Percentiles rank a stretch among this genome's conserved stretches.
These are phyloP conservation scores for Chaetomium strumarium DNA, from an alignment of 2,329 filamentous ascomycete genomes.

Conservation along the genomic window DNA sequence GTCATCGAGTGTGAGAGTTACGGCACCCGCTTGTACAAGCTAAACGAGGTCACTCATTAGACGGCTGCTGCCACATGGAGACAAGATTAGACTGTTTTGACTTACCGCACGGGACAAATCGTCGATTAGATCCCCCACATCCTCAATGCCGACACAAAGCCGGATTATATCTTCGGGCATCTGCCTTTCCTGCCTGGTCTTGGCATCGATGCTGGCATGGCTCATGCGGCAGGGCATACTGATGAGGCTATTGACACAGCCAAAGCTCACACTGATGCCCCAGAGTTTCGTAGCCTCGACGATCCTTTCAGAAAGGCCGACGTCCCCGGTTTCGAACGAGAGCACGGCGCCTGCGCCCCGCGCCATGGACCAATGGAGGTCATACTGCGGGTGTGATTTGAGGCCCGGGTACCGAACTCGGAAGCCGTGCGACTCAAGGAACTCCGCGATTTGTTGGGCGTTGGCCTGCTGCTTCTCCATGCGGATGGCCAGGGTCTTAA, in stretches of 20 bases:
- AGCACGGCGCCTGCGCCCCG: constrained; percentile 90
- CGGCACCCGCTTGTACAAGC: constrained; percentile 91
- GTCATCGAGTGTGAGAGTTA: constrained; percentile 76
- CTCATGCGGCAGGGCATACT: constrained; percentile 99
- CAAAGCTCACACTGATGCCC: constrained; percentile 95
- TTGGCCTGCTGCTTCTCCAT: constrained; percentile 99
- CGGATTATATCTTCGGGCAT: constrained; percentile 97
- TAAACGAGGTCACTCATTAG: constrained; percentile 30
- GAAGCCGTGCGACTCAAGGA: constrained; percentile 87
- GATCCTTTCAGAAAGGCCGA: constrained; percentile 78
- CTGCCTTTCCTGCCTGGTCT: constrained; percentile 79
- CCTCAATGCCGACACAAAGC: constrained; percentile 93
- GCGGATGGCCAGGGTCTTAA: constrained; percentile 94
- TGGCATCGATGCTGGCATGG: constrained; percentile 94
- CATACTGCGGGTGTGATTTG: constrained; percentile 92
- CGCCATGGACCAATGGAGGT: constrained; percentile 92
- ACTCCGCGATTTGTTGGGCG: constrained; percentile 83
- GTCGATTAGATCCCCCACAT: constrained; percentile 84
- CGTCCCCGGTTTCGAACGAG: constrained; percentile 91
- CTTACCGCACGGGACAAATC: constrained; percentile 86
- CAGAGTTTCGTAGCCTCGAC: constrained; percentile 88
- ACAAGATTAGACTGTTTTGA: constrained; percentile 24
- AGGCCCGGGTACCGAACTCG: constrained; percentile 91
- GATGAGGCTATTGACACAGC: constrained; percentile 96
- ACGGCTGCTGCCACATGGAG: not conserved